Conservation (phyloP, 805 yeast genomes). For the Kazachstania viticola region DNA sequence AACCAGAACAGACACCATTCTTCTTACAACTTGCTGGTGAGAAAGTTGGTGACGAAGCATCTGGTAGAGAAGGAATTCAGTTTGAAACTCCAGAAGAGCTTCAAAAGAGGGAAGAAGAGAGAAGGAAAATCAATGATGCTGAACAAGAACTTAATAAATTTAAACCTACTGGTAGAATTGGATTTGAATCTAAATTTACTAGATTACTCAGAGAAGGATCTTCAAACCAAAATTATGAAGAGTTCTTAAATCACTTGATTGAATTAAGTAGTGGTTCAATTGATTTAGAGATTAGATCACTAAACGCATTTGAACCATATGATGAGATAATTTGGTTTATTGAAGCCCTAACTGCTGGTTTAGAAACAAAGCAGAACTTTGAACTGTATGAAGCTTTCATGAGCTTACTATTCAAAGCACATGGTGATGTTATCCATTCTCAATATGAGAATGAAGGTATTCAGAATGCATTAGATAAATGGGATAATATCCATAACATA, state of each 20-base stretch:
- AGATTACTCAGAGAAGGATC: slow-evolving; percentile 45
- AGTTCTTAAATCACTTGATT: slow-evolving; percentile 45
- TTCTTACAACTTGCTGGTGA: slow-evolving; percentile 61
- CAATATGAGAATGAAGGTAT: slow-evolving; percentile 31
- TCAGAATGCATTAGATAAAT: slow-evolving; percentile 34
- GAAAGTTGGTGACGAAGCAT: slow-evolving; percentile 60
- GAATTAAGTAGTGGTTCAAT: slow-evolving; percentile 61
- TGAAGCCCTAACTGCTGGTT: slow-evolving; percentile 52
- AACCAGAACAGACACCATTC: slow-evolving; percentile 71
- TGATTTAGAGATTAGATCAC: slow-evolving; percentile 79
- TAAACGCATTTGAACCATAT: slow-evolving; percentile 55
- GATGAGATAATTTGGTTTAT: slow-evolving; percentile 56
- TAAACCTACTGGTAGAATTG: slow-evolving; percentile 24
- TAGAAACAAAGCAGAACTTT: slow-evolving; percentile 44
- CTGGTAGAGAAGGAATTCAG: slow-evolving; percentile 28
- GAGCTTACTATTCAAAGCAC: slow-evolving; percentile 60
- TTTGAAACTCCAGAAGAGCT: slow-evolving; percentile 15
- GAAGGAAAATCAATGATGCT: slow-evolving; percentile 11
- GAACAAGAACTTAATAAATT: slow-evolving; percentile 21
- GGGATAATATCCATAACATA: slow-evolving; percentile 36
- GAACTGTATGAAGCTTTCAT: slow-evolving; percentile 79
- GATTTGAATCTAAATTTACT: slow-evolving; percentile 70
- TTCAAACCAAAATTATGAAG: slow-evolving; percentile 29
- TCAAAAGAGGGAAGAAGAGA: slow-evolving; percentile 9
- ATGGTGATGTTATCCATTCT: slow-evolving; percentile 63